These are phyloP conservation scores for Trichophyton simii DNA, from an alignment of 2,329 filamentous ascomycete species.

Conservation along the genomic window DNA sequence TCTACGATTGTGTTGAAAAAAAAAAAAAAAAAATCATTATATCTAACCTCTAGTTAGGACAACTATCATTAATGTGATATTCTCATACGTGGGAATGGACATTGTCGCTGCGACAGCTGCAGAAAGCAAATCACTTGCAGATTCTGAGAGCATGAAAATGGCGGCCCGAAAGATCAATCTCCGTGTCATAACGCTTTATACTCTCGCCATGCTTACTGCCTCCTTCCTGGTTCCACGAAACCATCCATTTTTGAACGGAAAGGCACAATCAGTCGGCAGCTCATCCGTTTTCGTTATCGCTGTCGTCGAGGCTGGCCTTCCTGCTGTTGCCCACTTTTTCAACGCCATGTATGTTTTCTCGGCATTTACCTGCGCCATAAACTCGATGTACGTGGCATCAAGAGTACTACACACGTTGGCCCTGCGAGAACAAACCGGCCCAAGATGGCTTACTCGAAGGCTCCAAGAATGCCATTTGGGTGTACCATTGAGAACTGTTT, in stretches of 20 bases:
- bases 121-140: conserved; percentile 31
- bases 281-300: conserved; percentile 33
- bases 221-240: conserved; percentile 33
- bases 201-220: conserved; percentile 31
- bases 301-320: conserved; percentile 29
- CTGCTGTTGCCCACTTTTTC: conserved; percentile 30
- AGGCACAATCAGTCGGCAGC: conserved; percentile 24
- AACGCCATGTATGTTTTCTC: conserved; percentile 37
- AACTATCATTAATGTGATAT: conserved; percentile 30
- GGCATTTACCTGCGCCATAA: conserved; percentile 32
- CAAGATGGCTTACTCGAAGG: conserved; percentile 31
- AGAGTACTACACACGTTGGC: conserved; percentile 35
- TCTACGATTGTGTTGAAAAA: background rate
- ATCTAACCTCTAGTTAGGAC: conserved; percentile 26
- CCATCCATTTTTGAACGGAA: conserved; percentile 32
- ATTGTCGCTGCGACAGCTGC: conserved; percentile 34
- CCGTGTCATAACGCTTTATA: conserved; percentile 34
- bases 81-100: conserved; percentile 35
- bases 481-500: conserved; percentile 29
- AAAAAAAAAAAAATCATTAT: conserved; percentile 10
- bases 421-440: conserved; percentile 26
- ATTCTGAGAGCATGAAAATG: conserved; percentile 34
- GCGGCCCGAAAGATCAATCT: conserved; percentile 33
- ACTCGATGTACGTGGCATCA: conserved; percentile 33
- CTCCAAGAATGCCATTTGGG: conserved; percentile 27